A percentile compares a stretch with the other conserved stretches of the same genome.
Conservation (phyloP, 208 protist genomes). For the Acanthamoeba castellanii region DNA sequence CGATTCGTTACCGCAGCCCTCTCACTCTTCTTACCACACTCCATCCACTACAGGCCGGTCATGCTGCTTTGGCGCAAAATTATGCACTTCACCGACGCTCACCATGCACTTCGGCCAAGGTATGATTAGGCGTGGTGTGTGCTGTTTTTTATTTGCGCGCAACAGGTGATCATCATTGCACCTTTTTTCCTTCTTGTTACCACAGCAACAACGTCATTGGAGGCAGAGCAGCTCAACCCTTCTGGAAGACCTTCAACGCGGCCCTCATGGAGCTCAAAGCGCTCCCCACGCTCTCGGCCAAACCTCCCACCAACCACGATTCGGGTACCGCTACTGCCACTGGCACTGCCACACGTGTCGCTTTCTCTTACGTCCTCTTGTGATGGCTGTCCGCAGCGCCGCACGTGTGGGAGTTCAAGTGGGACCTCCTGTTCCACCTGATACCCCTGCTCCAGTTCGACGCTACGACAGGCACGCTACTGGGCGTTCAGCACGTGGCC, state of each 20-base stretch:
- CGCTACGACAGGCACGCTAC: neutral
- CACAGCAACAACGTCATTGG: neutral
- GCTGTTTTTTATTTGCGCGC: neutral
- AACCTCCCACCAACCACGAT: neutral
- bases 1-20: too few relatives aligned
- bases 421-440: conserved; percentile 25
- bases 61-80: conserved; percentile 10
- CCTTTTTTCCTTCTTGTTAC: neutral
- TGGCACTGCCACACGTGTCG: neutral
- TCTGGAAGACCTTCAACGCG: conserved; percentile 15
- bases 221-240: neutral
- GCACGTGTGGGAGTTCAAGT: conserved; percentile 42
- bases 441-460: conserved; percentile 22
- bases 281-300: neutral
- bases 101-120: neutral
- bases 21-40: neutral
- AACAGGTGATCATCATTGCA: too few relatives aligned
- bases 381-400: neutral
- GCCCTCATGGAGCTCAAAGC: neutral
- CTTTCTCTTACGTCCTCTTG: neutral
- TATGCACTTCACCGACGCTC: neutral
- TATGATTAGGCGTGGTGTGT: too few relatives aligned
- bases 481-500: neutral
- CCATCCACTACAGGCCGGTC: neutral
- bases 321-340: neutral